Evolutionary conservation across 495 filamentous ascomycete species (phyloP).

Genomic region (Aspergillus coremiiformis): DNA sequence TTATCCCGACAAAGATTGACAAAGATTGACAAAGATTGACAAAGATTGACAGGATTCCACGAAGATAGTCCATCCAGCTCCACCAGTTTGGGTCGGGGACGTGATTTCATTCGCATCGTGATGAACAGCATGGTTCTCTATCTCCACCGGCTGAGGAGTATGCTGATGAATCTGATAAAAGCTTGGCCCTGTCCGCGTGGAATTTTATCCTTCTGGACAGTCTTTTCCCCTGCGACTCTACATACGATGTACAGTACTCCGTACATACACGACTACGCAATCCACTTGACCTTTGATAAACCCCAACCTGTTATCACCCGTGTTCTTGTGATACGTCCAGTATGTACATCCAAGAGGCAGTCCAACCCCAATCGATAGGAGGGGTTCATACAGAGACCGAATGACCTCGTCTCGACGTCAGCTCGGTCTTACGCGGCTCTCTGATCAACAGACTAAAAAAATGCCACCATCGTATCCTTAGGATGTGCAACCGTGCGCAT

Average conservation of each 20-base stretch:
- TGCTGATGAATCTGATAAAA: slow-evolving; percentile 16
- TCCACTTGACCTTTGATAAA: neutral
- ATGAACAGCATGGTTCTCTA: neutral
- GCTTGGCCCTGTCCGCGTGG: slow-evolving; percentile 17
- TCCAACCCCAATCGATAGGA: neutral
- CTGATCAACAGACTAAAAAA: slow-evolving; percentile 17
- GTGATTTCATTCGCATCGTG: neutral
- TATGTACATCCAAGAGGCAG: neutral
- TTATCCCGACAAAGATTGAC: neutral
- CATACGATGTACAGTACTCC: too few relatives aligned
- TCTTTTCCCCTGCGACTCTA: neutral
- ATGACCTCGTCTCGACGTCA: slow-evolving; percentile 11
- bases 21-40: too few relatives aligned
- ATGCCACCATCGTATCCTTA: slow-evolving; percentile 10
- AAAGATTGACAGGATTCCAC: neutral
- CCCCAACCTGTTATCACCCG: slow-evolving; percentile 1
- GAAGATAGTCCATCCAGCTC: neutral
- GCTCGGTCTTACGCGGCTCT: slow-evolving; percentile 23
- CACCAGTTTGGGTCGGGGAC: neutral
- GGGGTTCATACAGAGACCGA: neutral
- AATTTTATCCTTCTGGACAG: neutral
- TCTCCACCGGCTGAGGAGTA: slow-evolving; percentile 11
- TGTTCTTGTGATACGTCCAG: slow-evolving; percentile 1
- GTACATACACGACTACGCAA: slow-evolving; percentile 17
- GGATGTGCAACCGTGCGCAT: slow-evolving; percentile 11